A percentile compares a stretch with the other conserved stretches of the same genome.
These are phyloP conservation scores for Oxyria digyna DNA, from an alignment of 148 eudicot species.

Conservation along the genomic window DNA sequence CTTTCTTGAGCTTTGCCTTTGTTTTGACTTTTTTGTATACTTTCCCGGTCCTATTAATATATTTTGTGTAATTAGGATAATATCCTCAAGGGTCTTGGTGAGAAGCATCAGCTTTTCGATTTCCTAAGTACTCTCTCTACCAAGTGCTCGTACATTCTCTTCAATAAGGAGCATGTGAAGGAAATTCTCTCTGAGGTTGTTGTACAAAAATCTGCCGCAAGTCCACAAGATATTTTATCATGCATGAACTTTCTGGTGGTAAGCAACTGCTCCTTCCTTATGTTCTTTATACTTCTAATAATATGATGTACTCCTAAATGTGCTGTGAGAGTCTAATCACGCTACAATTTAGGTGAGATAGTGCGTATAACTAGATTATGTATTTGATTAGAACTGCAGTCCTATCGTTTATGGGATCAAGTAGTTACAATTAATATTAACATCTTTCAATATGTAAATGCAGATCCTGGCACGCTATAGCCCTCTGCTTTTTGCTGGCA, in stretches of 20 bases:
- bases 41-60: neutral
- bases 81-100: conserved; percentile 65
- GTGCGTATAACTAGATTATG: neutral
- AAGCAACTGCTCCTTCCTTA: conserved; percentile 14
- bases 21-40: neutral
- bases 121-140: conserved; percentile 61
- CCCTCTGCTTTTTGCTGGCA: conserved; percentile 68
- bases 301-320: neutral
- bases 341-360: too few relatives aligned
- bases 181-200: conserved; percentile 59
- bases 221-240: conserved; percentile 40
- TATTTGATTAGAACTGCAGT: neutral
- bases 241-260: conserved; percentile 96
- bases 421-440: neutral
- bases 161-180: conserved; percentile 87
- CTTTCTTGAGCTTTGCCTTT: neutral
- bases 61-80: conserved; percentile 49
- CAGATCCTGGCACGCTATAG: conserved; percentile 88
- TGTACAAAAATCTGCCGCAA: conserved; percentile 46
- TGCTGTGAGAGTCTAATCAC: neutral
- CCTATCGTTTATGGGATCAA: neutral
- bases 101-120: conserved; percentile 70
- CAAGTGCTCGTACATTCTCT: conserved; percentile 82
- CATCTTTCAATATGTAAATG: conserved; percentile 11
- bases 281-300: neutral